phyloP scores from a whole-genome alignment of 108 stramenopile genomes.

The Cyclotella cryptica region DNA sequence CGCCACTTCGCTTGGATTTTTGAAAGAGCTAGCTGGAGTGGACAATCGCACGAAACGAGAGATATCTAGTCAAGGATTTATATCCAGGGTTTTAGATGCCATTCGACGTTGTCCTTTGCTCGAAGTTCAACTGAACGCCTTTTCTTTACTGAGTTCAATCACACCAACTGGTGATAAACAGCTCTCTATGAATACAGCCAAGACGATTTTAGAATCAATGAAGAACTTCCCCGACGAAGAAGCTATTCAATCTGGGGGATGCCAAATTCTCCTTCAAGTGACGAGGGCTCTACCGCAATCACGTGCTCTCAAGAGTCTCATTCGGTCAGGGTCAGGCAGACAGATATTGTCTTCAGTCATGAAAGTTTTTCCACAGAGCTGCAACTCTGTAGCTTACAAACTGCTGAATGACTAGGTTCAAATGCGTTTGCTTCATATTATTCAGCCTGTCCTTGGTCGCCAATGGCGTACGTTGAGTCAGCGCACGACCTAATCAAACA shows the following conservation, averaged over 20 bases:
- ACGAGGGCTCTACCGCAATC: neutral
- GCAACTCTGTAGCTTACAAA: neutral
- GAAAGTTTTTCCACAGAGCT: constrained; percentile 17
- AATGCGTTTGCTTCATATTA: neutral
- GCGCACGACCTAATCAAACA: no score
- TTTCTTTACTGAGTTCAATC: constrained; percentile 10
- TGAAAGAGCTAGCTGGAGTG: constrained; percentile 12
- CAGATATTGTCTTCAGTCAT: constrained; percentile 14
- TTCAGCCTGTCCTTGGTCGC: no score
- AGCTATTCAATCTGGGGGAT: constrained; percentile 17
- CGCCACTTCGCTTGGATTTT: constrained; percentile 11
- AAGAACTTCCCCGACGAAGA: constrained; percentile 12
- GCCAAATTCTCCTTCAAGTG: constrained; percentile 12
- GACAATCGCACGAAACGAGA: neutral
- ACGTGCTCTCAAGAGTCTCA: constrained; percentile 14
- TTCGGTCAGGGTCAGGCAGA: constrained; percentile 3
- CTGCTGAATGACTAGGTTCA: constrained; percentile 4
- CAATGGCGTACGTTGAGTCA: no score
- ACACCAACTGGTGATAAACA: neutral
- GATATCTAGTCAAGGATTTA: neutral
- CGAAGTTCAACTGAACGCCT: constrained; percentile 15
- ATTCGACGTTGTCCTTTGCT: constrained; percentile 16
- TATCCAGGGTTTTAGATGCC: constrained; percentile 23
- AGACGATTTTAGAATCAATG: constrained; percentile 15
- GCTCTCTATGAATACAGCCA: constrained; percentile 1